Evolutionary conservation across 2,329 filamentous ascomycete genomes (phyloP).

Genomic region (Pseudomassariella vexata): DNA sequence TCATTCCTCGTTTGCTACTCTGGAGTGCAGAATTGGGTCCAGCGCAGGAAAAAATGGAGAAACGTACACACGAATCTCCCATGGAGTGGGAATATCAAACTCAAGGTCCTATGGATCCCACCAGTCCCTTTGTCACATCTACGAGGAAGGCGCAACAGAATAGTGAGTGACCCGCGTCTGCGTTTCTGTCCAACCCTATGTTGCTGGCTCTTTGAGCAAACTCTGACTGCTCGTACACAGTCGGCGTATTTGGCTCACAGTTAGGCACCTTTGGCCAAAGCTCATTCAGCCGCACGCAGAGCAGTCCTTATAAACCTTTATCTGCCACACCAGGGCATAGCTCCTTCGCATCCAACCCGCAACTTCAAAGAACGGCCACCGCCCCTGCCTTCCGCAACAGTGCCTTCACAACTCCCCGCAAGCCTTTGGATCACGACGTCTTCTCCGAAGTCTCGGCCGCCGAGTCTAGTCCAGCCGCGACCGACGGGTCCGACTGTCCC

Average conservation of each 20-base stretch:
- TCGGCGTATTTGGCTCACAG: no score
- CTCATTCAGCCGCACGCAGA: conserved; percentile 17
- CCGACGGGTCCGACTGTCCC: conserved; percentile 48
- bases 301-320: conserved; percentile 32
- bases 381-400: conserved; percentile 56
- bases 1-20: no score
- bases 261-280: conserved; percentile 27
- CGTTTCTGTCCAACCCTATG: conserved; percentile 8
- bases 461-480: conserved; percentile 55
- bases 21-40: no score
- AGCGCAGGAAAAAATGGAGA: conserved; percentile 48
- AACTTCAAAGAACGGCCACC: conserved; percentile 32
- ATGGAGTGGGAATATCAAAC: conserved; percentile 65
- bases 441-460: conserved; percentile 51
- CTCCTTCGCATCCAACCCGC: conserved; percentile 39
- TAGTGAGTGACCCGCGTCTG: conserved; percentile 27
- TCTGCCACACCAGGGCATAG: conserved; percentile 21
- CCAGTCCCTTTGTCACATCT: conserved; percentile 55
- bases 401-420: conserved; percentile 58
- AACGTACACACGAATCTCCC: conserved; percentile 51
- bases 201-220: conserved; percentile 33
- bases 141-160: conserved; percentile 33
- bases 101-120: conserved; percentile 51
- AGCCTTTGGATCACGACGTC: conserved; percentile 45
- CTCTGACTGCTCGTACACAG: no score